phyloP scores from a whole-genome alignment of 495 filamentous ascomycete genomes.

The Hypoxylon crocopeplum region DNA sequence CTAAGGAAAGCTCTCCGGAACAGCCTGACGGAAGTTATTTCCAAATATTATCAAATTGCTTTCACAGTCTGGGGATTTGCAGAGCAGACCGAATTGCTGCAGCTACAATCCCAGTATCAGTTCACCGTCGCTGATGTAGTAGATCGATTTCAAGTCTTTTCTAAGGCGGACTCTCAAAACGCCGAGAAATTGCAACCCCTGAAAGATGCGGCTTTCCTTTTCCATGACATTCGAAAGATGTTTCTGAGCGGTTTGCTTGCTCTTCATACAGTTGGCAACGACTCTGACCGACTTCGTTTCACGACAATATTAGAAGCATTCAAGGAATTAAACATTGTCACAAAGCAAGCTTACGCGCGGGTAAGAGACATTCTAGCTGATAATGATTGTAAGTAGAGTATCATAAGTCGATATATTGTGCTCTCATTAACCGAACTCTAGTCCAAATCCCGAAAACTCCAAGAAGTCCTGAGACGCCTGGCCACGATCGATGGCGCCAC shows the following conservation, averaged over 20 bases:
- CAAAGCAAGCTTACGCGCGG: conserved; percentile 59
- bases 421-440: conserved; percentile 50
- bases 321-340: conserved; percentile 63
- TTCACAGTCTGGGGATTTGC: conserved; percentile 72
- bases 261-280: conserved; percentile 83
- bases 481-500: conserved; percentile 78
- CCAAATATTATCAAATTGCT: conserved; percentile 71
- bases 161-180: conserved; percentile 71
- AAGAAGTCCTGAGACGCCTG: conserved; percentile 72
- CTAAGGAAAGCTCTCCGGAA: conserved; percentile 76
- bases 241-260: conserved; percentile 87
- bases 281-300: conserved; percentile 81
- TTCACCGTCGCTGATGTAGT: conserved; percentile 73
- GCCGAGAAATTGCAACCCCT: conserved; percentile 79
- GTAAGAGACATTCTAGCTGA: conserved; percentile 76
- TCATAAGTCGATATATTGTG: conserved; percentile 24
- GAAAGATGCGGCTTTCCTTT: conserved; percentile 77
- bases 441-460: conserved; percentile 65
- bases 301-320: conserved; percentile 79
- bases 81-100: conserved; percentile 68
- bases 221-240: conserved; percentile 81
- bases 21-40: conserved; percentile 71
- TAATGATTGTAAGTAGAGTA: conserved; percentile 72
- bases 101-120: conserved; percentile 52
- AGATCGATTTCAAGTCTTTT: conserved; percentile 55